Evolutionary conservation across 2,329 filamentous ascomycete species (phyloP), one percentile per base, ranked within the genome.

Genomic region (Dichotomopilus funicola): DNA sequence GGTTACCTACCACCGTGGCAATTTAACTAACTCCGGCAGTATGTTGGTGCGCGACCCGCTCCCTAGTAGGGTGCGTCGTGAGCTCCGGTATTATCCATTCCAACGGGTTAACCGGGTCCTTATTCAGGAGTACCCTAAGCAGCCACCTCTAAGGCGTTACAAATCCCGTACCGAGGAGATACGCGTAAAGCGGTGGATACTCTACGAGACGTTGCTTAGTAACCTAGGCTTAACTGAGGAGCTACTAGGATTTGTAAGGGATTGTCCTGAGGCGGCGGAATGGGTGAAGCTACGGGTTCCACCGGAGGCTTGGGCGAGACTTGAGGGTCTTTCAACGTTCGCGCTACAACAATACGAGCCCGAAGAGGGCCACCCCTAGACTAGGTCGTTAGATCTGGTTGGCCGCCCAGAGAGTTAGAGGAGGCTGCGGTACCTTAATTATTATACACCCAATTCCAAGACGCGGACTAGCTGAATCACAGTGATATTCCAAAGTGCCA

Each of bases 241-340:
- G 7, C 49, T 36, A 8, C 9, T 51, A 1, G 33, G 8, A 8
- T 53, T 53, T 34, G 51, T 36, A 31, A 5, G 13, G 34, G 40
- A 51, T 5, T 5, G 31, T 43, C 49, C 49, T 1, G 41, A 51
- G 2, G 33, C 6, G 34, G 49, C 41, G 33, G 49, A 36, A 45
- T 51, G 49, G 49, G 49, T 51, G 3, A 51, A 36, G 41, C 40
- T 42, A 6, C 40, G 49, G 10, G 41, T 51, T 33, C 41, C 49
- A n/a, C 49, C 41, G 0, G 41, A 51, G 40, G 6, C 31, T n/a
- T 51, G 49, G 49, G 49, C 33, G 41, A 51, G 49, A 19, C 41
- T 51, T 9, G 41, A 51, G 5, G 33, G 45, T 35, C 38, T 33
- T 36, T 43, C 49, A 27, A 27, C 19, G 41, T 31, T 52, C 10